Evolutionary conservation across 2,329 filamentous ascomycete species (phyloP).

Genomic region (Arthrinium phaeospermum): DNA sequence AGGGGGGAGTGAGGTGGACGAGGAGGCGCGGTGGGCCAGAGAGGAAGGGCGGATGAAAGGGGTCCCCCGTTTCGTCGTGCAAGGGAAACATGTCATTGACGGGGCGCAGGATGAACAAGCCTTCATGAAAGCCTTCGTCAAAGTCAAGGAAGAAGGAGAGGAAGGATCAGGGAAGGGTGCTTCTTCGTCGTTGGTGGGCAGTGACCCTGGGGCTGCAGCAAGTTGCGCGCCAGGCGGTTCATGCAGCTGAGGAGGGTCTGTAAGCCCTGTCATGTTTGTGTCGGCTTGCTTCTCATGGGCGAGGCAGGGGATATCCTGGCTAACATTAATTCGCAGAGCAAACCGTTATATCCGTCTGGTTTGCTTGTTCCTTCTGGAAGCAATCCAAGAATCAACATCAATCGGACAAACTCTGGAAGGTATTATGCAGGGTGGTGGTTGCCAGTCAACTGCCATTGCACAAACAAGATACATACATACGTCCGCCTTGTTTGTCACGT

Average conservation of each 20-base stretch:
- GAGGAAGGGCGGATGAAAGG: slow-evolving; percentile 50
- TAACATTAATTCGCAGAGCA: not conserved
- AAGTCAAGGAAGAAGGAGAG: not conserved
- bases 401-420: not conserved
- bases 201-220: not conserved
- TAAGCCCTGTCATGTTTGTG: not conserved
- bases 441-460: not conserved
- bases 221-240: not conserved
- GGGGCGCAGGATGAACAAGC: slow-evolving; percentile 69
- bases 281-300: not conserved
- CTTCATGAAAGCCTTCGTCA: slow-evolving; percentile 66
- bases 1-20: slow-evolving; percentile 57
- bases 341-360: not conserved
- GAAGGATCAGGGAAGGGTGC: not conserved
- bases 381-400: not conserved
- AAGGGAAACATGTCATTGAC: slow-evolving; percentile 65
- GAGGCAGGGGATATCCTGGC: not conserved
- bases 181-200: not conserved
- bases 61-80: slow-evolving; percentile 72
- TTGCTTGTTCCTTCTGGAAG: not conserved
- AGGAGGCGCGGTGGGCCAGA: slow-evolving; percentile 50
- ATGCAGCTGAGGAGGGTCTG: not conserved
- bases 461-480: not conserved
- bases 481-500: not conserved
- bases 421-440: not conserved